Evolutionary conservation across 352 stramenopile species (phyloP), one percentile per base, ranked within the genome.

Genomic region (Porosira glacialis): DNA sequence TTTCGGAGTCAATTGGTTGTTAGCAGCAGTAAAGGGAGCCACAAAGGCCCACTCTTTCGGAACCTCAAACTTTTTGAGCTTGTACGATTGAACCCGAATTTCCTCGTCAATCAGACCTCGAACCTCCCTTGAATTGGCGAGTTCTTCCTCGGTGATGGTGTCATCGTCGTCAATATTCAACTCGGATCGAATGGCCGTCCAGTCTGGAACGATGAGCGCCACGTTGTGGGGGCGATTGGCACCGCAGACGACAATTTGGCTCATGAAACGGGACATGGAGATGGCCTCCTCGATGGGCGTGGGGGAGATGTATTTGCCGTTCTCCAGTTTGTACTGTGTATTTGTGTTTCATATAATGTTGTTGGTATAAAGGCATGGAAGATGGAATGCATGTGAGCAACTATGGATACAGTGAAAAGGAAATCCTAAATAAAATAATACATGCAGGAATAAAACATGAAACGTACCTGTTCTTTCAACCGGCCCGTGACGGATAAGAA

Each of bases 1-100:
- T 27, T 95, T 97, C 0, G 93, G 94, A 24, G 93, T 97, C 31
- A 95, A 64, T 72, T 96, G 88, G 36, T 92, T 83, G 70, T 95
- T 96, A 55, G 94, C 89, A 28, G 87, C 75, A 11, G 81, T 92
- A 64, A 94, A 95, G 24, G 87, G 78, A 30, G 72, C 63, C 7
- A 83, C 72, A 53, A 85, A 80, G 22, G 65, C 45, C 56, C 62
- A 85, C 7, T 51, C 61, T n/a, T 64, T 30, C 17, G 80, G 80
- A 5, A 84, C 50, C 69, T 87, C 80, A 52, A 79, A 87, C 58
- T 80, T 82, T 60, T 87, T 87, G 27, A 83, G 58, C 26, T 73
- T 74, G 53, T 75, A 69, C 8, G 49, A 61, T 49, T 86, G 78
- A 0, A 72, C 35, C 50, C 38, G 48, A 27, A 87, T 78, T 67